Evolutionary conservation across 305 asterid genomes (phyloP), one percentile per base, ranked within the genome.

Genomic region (Fraxinus velutina): DNA sequence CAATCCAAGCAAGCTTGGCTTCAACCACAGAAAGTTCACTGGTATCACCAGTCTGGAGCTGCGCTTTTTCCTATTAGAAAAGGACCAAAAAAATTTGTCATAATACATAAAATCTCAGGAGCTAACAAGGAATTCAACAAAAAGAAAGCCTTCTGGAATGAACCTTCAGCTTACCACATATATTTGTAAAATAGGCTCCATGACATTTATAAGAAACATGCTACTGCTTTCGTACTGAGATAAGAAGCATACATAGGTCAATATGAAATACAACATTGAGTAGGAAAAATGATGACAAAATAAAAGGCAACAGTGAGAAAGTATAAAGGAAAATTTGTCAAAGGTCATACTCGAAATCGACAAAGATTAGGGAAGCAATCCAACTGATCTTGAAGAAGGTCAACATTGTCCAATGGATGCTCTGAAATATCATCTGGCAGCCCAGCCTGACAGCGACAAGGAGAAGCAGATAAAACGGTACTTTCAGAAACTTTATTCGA

Each of bases 311-410:
- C 19, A 33, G 72, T 30, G 39, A 68, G 75, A 29, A 10, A 29
- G 75, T 10, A 64, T 24, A 68, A 12, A 30, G 39, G 42, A 24
- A 68, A 66, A 24, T 66, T 66, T 12, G 36, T 66, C 73, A 66
- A 29, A 15, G 22, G 66, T 50, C 74, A 64, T 55, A 96, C 99
- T 97, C 94, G 94, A 92, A 96, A 96, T 90, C 95, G 89, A 87
- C 99, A 94, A 79, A 96, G 98, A 73, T 87, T 17, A 39, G 99
- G 99, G 91, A 93, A 95, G 87, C 96, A 92, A 85, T 96, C 99
- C 7, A 96, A 93, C 87, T 96, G 98, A 86, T 94, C 99, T 86
- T 96, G 98, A 83, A 96, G 99, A 90, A 96, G 97, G 84, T 96
- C 99, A 78, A 91, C 98, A 84, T 92, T 96, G 87, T 96, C 99